Conservation (phyloP, 352 stramenopile genomes). For the Globisporangium canariense region DNA sequence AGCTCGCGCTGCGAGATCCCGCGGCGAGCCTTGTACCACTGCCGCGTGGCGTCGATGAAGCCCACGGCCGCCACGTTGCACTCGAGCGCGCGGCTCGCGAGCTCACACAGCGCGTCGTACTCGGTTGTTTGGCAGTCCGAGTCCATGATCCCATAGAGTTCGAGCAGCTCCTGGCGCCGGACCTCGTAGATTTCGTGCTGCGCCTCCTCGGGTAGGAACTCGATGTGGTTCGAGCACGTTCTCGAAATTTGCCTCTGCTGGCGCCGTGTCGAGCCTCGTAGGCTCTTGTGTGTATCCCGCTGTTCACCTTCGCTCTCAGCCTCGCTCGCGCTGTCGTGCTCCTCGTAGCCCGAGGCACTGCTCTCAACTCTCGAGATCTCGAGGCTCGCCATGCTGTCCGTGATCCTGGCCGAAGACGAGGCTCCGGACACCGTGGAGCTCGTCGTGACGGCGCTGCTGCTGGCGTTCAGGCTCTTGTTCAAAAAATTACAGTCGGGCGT, state of each 20-base stretch:
- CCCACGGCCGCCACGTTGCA: conserved; percentile 61
- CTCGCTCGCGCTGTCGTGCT: conserved; percentile 32
- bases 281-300: neutral
- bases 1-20: conserved; percentile 62
- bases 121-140: conserved; percentile 43
- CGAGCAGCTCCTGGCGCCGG: conserved; percentile 39
- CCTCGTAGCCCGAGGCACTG: conserved; percentile 20
- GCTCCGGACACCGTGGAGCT: conserved; percentile 27
- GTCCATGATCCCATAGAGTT: conserved; percentile 40
- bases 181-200: conserved; percentile 49
- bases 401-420: neutral
- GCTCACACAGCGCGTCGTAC: conserved; percentile 72
- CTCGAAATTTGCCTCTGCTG: conserved; percentile 2
- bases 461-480: conserved; percentile 20
- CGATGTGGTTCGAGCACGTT: conserved; percentile 27
- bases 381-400: conserved; percentile 9
- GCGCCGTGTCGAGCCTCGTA: neutral
- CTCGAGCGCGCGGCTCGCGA: conserved; percentile 55
- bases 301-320: conserved; percentile 19
- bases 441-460: conserved; percentile 33
- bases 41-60: conserved; percentile 53
- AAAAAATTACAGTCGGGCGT: conserved; percentile 15
- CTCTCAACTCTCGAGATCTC: conserved; percentile 37
- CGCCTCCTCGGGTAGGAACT: conserved; percentile 43
- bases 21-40: conserved; percentile 78